Evolutionary conservation across 2,329 filamentous ascomycete species (phyloP), one percentile per base, ranked within the genome.

Genomic region (Aciculosporium take): DNA sequence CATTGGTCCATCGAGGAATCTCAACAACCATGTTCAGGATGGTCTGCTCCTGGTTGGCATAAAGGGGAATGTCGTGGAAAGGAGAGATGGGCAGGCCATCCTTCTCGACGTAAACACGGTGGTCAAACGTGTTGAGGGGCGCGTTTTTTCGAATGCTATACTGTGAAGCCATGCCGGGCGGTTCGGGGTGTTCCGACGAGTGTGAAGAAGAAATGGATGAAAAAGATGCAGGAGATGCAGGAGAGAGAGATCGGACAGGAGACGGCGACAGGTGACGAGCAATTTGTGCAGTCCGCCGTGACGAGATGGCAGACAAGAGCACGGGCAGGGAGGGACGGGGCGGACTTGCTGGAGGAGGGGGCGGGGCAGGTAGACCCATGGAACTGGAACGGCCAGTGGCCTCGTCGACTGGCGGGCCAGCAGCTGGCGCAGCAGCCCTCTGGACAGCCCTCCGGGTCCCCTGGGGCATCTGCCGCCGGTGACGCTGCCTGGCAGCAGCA

Each of bases 1-100:
- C 91, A 70, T 98, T 98, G 72, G 89, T 94, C 91, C 91, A 98
- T 71, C 91, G 82, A 58, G 91, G 91, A 58, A 98, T 95, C 81
- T 98, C 91, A 57, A 98, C 91, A 51, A 98, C 65, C 91, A 98
- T 98, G 81, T 98, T 98, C 60, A 98, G 76, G 63, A 96, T 71
- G 55, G 82, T 94, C 75, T 94, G 79, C 72, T 94, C 83, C 67
- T 84, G 74, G 65, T 98, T 94, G 79, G 89, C 89, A 63, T 87
- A 98, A 55, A 98, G 84, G 48, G 91, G 91, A 54, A 98, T 87
- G 64, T 98, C 91, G 74, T 98, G 91, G 79, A 95, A 98, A 54
- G 89, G 84, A 49, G 89, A 96, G 65, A 96, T 66, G 53, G 85
- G 84, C 51, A 84, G 71, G 69, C 89, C 91, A 83, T 96, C 85